phyloP scores from a whole-genome alignment of 495 filamentous ascomycete species.

The Glutinoglossum americanum region DNA sequence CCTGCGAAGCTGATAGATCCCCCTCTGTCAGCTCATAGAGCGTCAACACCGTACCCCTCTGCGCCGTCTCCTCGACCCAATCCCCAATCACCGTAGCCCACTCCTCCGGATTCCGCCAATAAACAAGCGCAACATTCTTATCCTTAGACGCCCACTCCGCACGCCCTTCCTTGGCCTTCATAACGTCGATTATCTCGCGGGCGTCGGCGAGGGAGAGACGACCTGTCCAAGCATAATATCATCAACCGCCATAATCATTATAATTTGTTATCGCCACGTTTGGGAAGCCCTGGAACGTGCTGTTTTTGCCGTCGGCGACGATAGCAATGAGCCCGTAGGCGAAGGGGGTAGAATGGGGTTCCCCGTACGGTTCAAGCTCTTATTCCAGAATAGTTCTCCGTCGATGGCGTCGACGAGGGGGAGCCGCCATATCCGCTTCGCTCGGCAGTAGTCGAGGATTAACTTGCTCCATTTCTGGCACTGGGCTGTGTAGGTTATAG shows the following conservation, averaged over 20 bases:
- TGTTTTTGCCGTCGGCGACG: no score
- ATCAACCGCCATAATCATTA: no score
- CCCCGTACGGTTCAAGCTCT: conserved; percentile 8
- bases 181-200: conserved; percentile 46
- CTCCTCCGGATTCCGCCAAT: conserved; percentile 49
- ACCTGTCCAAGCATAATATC: no score
- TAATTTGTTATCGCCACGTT: no score
- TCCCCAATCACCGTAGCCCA: conserved; percentile 43
- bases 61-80: conserved; percentile 53
- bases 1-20: conserved; percentile 37
- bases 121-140: conserved; percentile 35
- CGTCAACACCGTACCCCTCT: conserved; percentile 52
- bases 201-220: conserved; percentile 39
- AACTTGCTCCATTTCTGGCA: conserved; percentile 67
- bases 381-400: conserved; percentile 35
- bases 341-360: not conserved
- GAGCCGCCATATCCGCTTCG: conserved; percentile 51
- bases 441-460: conserved; percentile 63
- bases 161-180: conserved; percentile 39
- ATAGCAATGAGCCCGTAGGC: no score
- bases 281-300: no score
- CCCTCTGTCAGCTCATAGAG: conserved; percentile 54
- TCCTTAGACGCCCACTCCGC: conserved; percentile 40
- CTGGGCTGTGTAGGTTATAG: conserved; percentile 32
- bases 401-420: conserved; percentile 38